These are phyloP conservation scores for Cinnamomum micranthum DNA, from an alignment of 164 flowering plant species.

Conservation along the genomic window DNA sequence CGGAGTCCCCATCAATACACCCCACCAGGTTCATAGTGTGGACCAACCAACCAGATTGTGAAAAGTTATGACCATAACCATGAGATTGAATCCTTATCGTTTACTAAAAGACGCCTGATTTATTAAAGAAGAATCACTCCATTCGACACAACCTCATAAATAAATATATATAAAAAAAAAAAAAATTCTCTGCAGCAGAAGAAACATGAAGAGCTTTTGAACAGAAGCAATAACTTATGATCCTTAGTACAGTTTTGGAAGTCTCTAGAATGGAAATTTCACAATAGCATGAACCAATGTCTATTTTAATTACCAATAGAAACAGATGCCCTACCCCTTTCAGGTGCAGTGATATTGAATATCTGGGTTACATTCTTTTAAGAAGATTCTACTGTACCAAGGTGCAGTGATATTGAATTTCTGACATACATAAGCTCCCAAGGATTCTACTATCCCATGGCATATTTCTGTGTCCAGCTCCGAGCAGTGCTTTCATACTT, in stretches of 20 bases:
- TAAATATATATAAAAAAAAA: too few relatives aligned
- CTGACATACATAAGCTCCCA: background rate
- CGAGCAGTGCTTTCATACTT: slow-evolving; percentile 82
- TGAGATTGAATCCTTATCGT: too few relatives aligned
- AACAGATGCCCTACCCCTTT: background rate
- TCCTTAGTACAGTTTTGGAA: background rate
- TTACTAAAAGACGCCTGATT: too few relatives aligned
- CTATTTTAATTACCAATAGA: background rate
- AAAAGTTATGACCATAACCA: too few relatives aligned
- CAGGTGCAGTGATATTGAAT: background rate
- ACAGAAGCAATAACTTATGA: too few relatives aligned
- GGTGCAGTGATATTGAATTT: background rate
- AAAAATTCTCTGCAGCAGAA: too few relatives aligned
- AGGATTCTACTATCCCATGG: slow-evolving; percentile 54
- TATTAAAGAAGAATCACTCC: too few relatives aligned
- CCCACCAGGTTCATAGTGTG: too few relatives aligned
- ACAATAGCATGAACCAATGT: background rate
- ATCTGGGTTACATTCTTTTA: background rate
- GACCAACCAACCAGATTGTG: too few relatives aligned
- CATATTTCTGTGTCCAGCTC: slow-evolving; percentile 91
- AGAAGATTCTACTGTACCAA: slow-evolving; percentile 39
- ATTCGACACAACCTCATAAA: too few relatives aligned
- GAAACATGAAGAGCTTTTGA: too few relatives aligned
- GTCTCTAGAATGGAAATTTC: background rate
- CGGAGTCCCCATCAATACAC: too few relatives aligned